Conservation (phyloP, 2,329 filamentous ascomycete genomes). For the Sphaceloma murrayae region DNA sequence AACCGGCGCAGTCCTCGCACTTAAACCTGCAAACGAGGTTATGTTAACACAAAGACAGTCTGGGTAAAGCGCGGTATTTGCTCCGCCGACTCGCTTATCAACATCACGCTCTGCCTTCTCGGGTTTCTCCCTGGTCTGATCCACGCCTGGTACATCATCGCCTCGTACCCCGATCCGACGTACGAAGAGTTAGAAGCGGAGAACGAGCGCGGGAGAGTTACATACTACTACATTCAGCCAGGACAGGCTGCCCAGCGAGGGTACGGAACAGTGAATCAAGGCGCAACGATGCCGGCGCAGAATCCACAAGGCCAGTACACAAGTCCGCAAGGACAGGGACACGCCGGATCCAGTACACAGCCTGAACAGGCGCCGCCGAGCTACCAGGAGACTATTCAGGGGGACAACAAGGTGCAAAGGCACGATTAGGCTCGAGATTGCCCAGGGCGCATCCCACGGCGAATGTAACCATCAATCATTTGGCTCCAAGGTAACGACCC, state of each 20-base stretch:
- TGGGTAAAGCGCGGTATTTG: slow-evolving; percentile 97
- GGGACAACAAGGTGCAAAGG: slow-evolving; percentile 78
- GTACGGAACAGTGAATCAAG: slow-evolving; percentile 35
- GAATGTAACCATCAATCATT: too few species aligned
- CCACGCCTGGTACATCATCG: slow-evolving; percentile 97
- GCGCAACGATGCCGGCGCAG: slow-evolving; percentile 22
- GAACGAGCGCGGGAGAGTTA: slow-evolving; percentile 49
- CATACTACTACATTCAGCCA: slow-evolving; percentile 60
- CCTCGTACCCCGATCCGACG: slow-evolving; percentile 67
- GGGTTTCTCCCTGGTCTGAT: slow-evolving; percentile 68
- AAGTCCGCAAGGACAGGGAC: slow-evolving; percentile 23
- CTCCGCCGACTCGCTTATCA: slow-evolving; percentile 85
- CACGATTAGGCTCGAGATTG: slow-evolving; percentile 49
- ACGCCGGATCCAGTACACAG: slow-evolving; percentile 32
- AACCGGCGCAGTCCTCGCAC: too few species aligned
- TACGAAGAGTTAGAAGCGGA: slow-evolving; percentile 52
- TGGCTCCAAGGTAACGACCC: too few species aligned
- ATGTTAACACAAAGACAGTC: slow-evolving; percentile 46
- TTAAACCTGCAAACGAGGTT: too few species aligned
- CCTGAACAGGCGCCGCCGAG: slow-evolving; percentile 58
- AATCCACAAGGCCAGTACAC: slow-evolving; percentile 31
- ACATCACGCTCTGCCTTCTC: slow-evolving; percentile 69
- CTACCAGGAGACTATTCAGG: slow-evolving; percentile 77
- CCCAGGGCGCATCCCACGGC: too few species aligned
- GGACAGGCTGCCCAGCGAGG: slow-evolving; percentile 22